These are phyloP conservation scores for Mycena metata DNA, from an alignment of 768 basidiomycete genomes.

Conservation along the genomic window DNA sequence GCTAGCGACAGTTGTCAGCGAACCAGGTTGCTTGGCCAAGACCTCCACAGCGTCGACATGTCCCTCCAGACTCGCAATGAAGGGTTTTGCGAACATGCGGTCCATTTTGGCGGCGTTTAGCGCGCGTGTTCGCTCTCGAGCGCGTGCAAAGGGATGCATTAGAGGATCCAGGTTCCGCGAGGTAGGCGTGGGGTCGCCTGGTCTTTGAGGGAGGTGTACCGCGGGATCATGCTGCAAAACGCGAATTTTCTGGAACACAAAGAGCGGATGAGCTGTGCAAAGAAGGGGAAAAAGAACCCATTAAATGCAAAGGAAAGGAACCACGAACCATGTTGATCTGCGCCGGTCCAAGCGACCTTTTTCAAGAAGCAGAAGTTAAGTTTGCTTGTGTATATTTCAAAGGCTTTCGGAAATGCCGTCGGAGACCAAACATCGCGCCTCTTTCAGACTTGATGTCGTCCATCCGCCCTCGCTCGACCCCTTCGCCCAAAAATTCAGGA, in stretches of 20 bases:
- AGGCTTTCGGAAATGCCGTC: neutral
- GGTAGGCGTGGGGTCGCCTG: slow-evolving; percentile 88
- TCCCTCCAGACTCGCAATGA: slow-evolving; percentile 90
- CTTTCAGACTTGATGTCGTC: neutral
- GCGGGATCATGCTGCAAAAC: slow-evolving; percentile 89
- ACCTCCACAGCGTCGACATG: slow-evolving; percentile 96
- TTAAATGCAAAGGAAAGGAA: too few species aligned
- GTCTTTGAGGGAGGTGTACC: slow-evolving; percentile 77
- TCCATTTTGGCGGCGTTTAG: slow-evolving; percentile 98
- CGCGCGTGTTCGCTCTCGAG: slow-evolving; percentile 93
- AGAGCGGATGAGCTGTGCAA: neutral
- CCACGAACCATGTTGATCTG: slow-evolving; percentile 14
- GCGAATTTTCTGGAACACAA: slow-evolving; percentile 78
- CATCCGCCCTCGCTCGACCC: slow-evolving; percentile 41
- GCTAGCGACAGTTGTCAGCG: slow-evolving; percentile 85
- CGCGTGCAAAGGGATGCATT: slow-evolving; percentile 95
- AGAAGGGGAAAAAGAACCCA: too few species aligned
- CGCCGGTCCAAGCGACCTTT: slow-evolving; percentile 19
- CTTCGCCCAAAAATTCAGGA: slow-evolving; percentile 50
- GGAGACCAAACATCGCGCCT: neutral
- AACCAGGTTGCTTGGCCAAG: slow-evolving; percentile 77
- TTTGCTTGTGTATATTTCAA: neutral
- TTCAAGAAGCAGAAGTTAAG: neutral
- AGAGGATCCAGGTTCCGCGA: slow-evolving; percentile 94
- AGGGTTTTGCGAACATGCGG: slow-evolving; percentile 97